Evolutionary conservation across 257 asterid species (phyloP).

Genomic region (Scutellaria barbata): DNA sequence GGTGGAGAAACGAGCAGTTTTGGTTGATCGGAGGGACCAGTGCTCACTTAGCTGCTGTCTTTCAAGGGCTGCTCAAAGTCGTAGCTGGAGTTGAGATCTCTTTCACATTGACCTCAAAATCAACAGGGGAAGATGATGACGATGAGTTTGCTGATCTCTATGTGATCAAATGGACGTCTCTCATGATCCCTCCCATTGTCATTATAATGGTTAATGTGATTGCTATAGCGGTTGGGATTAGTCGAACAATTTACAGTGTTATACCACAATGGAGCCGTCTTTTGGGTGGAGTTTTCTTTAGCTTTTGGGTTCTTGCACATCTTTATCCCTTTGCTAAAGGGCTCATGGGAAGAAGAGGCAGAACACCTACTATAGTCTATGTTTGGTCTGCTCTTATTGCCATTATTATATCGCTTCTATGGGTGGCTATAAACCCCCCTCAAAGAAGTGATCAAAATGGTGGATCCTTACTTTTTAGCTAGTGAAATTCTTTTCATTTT

Average conservation of each 20-base stretch:
- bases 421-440: conserved; percentile 66
- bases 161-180: conserved; percentile 58
- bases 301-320: conserved; percentile 75
- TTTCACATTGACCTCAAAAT: conserved; percentile 60
- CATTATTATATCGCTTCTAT: conserved; percentile 57
- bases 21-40: conserved; percentile 69
- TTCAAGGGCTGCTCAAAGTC: conserved; percentile 61
- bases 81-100: conserved; percentile 63
- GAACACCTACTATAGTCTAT: conserved; percentile 61
- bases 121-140: conserved; percentile 59
- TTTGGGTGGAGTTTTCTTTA: conserved; percentile 62
- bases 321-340: conserved; percentile 66
- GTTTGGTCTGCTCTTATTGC: conserved; percentile 71
- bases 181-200: conserved; percentile 66
- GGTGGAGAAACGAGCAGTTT: conserved; percentile 73
- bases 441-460: conserved; percentile 52
- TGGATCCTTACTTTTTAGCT: conserved; percentile 43
- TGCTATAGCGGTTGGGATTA: conserved; percentile 56
- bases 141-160: conserved; percentile 61
- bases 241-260: conserved; percentile 58
- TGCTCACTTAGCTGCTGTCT: conserved; percentile 70
- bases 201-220: conserved; percentile 60
- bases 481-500: not conserved
- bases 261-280: conserved; percentile 71
- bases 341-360: conserved; percentile 67